Conservation (phyloP, 768 basidiomycete species). For the Suillus plorans region DNA sequence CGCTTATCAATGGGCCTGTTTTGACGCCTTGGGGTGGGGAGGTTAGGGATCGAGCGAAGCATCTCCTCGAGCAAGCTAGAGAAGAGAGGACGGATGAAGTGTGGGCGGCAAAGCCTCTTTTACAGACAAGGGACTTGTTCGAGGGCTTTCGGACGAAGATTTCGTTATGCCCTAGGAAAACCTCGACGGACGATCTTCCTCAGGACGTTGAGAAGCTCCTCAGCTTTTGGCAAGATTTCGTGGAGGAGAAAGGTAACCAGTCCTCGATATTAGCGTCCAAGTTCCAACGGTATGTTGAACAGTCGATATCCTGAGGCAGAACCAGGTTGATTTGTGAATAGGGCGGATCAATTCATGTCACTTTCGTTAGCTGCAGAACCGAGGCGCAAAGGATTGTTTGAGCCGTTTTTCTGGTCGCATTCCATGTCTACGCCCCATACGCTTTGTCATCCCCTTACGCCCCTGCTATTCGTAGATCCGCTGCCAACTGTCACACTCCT, state of each 20-base stretch:
- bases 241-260: constrained; percentile 36
- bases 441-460: constrained; percentile 51
- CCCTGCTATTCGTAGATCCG: constrained; percentile 75
- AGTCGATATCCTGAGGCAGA: not conserved
- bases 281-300: constrained; percentile 56
- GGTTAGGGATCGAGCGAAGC: constrained; percentile 43
- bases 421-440: constrained; percentile 34
- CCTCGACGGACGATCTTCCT: constrained; percentile 32
- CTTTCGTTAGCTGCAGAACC: constrained; percentile 76
- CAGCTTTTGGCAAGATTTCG: constrained; percentile 57
- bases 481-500: constrained; percentile 67
- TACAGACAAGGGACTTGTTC: constrained; percentile 45
- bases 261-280: constrained; percentile 46
- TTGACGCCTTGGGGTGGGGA: constrained; percentile 73
- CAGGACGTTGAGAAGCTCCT: constrained; percentile 53
- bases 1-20: constrained; percentile 38
- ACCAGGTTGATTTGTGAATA: constrained; percentile 23
- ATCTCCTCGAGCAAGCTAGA: constrained; percentile 46
- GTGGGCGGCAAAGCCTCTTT: constrained; percentile 42
- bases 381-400: constrained; percentile 69
- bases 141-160: constrained; percentile 51
- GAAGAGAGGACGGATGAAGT: constrained; percentile 43
- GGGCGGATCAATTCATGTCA: constrained; percentile 76
- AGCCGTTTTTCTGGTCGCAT: constrained; percentile 73
- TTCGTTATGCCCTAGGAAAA: constrained; percentile 48